Base-by-base conservation (phyloP, 352 stramenopile species). In the Globisporangium middletonii region DNA sequence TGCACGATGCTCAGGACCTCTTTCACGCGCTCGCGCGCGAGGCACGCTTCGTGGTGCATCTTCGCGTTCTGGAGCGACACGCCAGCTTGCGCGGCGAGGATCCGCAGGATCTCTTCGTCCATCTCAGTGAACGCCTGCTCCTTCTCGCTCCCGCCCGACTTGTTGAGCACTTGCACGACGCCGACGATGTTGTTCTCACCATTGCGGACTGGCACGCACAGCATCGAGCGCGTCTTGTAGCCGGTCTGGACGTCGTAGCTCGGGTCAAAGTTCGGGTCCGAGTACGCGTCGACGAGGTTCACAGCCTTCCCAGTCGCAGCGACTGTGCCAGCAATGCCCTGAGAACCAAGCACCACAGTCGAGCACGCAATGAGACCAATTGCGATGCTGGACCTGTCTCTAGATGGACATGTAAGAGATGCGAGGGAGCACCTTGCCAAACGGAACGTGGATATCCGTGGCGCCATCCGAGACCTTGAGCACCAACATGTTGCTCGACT, bases 221-320 rank as follows among this genome's bases (percentile, higher is more conserved):
- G 68, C 57, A 98, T 91, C 35, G 79, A 95, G 33, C 75, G 79
- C 15, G 95, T 98, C 44, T 86, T 77, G 67, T 97, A 98, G 3
- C 92, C 94, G 12, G 89, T 98, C 53, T 89, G 72, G 46, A 91
- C 72, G 53, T 98, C 93, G 62, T 97, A 95, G 33, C 94, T 77
- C 50, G 75, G 77, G 59, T 98, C 92, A 63, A 98, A 98, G 53
- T 89, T 89, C 1, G 81, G 65, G 56, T 98, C 92, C n/a, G 89
- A 63, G 63, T 98, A 98, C 1, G 92, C 94, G 62, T 98, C 88
- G 6, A 63, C 69, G 51, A 98, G 96, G 67, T 97, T 97, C 55
- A 97, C 75, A 0, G 77, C 58, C 52, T 92, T 81, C 38, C 83
- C 83, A 0, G 75, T 96, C 18, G 72, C 69, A 0, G 91, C 89